Conservation (phyloP, 208 protist species). For the Endotrypanum monterogeii region DNA sequence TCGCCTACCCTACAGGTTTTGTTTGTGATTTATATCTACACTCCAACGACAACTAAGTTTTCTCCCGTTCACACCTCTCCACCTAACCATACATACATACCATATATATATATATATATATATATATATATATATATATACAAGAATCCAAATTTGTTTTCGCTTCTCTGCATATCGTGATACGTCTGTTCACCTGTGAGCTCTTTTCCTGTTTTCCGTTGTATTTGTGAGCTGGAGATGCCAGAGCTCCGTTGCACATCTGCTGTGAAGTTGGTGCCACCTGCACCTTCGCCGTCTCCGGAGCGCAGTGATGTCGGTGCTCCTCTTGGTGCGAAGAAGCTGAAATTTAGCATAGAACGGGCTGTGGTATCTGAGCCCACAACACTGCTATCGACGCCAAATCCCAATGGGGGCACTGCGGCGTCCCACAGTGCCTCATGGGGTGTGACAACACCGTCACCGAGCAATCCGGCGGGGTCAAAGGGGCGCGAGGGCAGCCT, state of each 20-base stretch:
- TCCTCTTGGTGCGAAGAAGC: not conserved
- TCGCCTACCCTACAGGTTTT: too few species aligned
- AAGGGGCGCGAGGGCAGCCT: not conserved
- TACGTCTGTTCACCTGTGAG: too few species aligned
- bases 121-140: not conserved
- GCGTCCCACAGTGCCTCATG: constrained; percentile 5
- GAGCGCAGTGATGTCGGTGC: constrained; percentile 11
- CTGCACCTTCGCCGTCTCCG: constrained; percentile 36
- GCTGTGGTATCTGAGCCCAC: constrained; percentile 8
- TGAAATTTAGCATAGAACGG: constrained; percentile 11
- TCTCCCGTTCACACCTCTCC: not conserved
- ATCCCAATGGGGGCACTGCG: constrained; percentile 14
- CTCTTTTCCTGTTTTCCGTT: too few species aligned
- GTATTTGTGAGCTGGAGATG: constrained; percentile 8
- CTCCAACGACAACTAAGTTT: too few species aligned
- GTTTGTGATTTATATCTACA: too few species aligned
- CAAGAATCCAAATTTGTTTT: too few species aligned
- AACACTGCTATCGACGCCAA: constrained; percentile 19
- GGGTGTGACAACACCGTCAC: constrained; percentile 14
- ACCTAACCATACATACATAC: not conserved
- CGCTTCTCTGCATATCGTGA: too few species aligned
- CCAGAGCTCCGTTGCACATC: constrained; percentile 14
- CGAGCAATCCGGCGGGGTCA: constrained; percentile 1
- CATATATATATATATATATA: not conserved
- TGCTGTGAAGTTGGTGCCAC: constrained; percentile 28